These are phyloP conservation scores for Colletotrichum phormii DNA, from an alignment of 2,329 filamentous ascomycete genomes.

Conservation along the genomic window DNA sequence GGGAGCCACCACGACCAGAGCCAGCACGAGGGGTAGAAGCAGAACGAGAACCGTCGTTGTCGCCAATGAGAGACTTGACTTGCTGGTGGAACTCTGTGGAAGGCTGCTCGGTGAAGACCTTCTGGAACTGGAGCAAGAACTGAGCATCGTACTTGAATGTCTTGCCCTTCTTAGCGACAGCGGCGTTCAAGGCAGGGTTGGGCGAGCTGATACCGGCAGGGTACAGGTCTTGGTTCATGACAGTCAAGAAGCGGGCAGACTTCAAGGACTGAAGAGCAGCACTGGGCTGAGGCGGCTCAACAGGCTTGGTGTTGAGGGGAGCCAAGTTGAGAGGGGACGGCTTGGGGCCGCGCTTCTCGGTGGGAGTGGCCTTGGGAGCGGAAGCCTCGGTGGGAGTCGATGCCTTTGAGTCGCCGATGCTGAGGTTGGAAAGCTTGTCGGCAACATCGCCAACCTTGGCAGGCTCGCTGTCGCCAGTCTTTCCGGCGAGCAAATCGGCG, in stretches of 20 bases:
- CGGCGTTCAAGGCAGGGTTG: constrained; percentile 89
- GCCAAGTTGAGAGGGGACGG: constrained; percentile 90
- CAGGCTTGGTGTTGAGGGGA: constrained; percentile 81
- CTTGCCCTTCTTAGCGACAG: constrained; percentile 81
- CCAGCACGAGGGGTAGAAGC: constrained; percentile 70
- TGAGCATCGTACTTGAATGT: constrained; percentile 95
- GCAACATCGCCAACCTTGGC: constrained; percentile 53
- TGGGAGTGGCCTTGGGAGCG: constrained; percentile 63
- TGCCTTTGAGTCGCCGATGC: constrained; percentile 56
- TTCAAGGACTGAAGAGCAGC: constrained; percentile 94
- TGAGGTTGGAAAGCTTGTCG: constrained; percentile 65
- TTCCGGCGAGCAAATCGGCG: constrained; percentile 61
- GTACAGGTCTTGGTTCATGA: constrained; percentile 84
- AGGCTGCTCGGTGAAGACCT: constrained; percentile 96
- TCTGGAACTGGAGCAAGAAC: constrained; percentile 96
- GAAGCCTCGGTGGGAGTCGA: constrained; percentile 56
- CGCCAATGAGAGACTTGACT: constrained; percentile 88
- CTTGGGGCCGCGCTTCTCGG: constrained; percentile 74
- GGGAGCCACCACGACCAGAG: constrained; percentile 62
- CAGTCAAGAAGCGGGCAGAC: constrained; percentile 87
- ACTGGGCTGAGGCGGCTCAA: constrained; percentile 93
- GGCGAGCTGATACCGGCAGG: constrained; percentile 87
- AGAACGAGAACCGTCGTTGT: constrained; percentile 74
- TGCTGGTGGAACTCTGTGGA: constrained; percentile 93
- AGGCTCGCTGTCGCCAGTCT: constrained; percentile 48